Conservation (phyloP, 306 rosid species). For the Cucurbita argyrosperma region DNA sequence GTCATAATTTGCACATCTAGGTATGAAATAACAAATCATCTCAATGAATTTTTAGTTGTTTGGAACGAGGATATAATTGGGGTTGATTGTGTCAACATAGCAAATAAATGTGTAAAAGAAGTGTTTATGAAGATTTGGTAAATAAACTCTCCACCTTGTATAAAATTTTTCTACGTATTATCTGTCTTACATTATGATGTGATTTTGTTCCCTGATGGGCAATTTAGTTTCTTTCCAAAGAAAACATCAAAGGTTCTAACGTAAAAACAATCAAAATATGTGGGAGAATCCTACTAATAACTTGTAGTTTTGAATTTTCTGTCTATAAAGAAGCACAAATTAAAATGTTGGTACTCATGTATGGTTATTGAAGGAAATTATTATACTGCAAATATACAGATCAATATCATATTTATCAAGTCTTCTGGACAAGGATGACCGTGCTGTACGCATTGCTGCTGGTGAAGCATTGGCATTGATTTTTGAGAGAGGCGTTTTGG, state of each 20-base stretch:
- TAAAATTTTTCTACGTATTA: neutral
- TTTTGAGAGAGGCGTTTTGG: constrained; percentile 63
- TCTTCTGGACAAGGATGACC: constrained; percentile 85
- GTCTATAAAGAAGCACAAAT: neutral
- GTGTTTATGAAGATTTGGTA: neutral
- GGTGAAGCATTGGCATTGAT: constrained; percentile 88
- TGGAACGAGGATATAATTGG: neutral
- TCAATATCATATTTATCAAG: constrained; percentile 56
- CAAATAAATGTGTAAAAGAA: neutral
- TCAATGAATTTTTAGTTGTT: neutral
- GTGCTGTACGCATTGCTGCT: constrained; percentile 81
- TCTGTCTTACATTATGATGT: neutral
- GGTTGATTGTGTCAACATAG: neutral
- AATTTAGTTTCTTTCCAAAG: neutral
- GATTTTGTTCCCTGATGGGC: neutral
- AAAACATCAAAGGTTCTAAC: neutral
- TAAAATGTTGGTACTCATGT: neutral
- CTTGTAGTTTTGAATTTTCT: neutral
- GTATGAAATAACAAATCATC: neutral
- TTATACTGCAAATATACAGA: constrained; percentile 31
- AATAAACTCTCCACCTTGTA: neutral
- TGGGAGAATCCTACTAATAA: neutral
- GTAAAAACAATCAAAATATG: neutral
- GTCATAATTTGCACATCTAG: neutral
- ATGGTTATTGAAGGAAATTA: neutral